Base-by-base conservation (phyloP, 139 green algal species). In the Mesostigma viride region DNA sequence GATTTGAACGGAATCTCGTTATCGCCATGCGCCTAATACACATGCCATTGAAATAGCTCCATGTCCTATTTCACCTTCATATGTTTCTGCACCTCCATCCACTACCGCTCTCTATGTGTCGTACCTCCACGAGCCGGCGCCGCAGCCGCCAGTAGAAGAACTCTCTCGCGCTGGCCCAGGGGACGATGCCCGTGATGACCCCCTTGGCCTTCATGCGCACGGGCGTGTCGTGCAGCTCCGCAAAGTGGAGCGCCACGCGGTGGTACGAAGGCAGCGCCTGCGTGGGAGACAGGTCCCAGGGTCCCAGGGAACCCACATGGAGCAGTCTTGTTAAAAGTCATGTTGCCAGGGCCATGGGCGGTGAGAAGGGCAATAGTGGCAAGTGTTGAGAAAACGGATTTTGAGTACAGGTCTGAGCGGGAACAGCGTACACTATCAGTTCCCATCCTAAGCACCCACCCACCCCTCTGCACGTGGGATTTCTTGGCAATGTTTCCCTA, bases 211-310 rank as follows among this genome's bases (percentile, higher is more conserved):
- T 65, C 92, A 99, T 96, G 72, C 94, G 84, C 32, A 82, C 72
- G 1, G 90, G 88, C 17, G 86, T 95, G 84, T 98, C 93, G 74
- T 99, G 94, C 86, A 97, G 91, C 75, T 95, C 89, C 1, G 94
- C 94, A 83, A 98, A 99, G 3, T 58, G 58, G 33, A 75, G 35
- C 0, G 80, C 78, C 11, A 70, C 70, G 71, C 91, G 83, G 48
- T 80, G 80, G 74, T 97, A 97, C 62, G 70, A 56, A 20, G 87
- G 89, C n/a, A n/a, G n/a, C 81, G 94, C 68, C n/a, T n/a, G n/a
- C n/a, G n/a, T n/a, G n/a, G n/a, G n/a, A n/a, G n/a, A n/a, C n/a
- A n/a, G n/a, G n/a, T n/a, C n/a, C n/a, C n/a, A n/a, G n/a, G n/a
- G n/a, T n/a, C n/a, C n/a, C n/a, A n/a, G n/a, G n/a, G n/a, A n/a